phyloP scores from a whole-genome alignment of 2,329 filamentous ascomycete species.

The Colletotrichum incanum region DNA sequence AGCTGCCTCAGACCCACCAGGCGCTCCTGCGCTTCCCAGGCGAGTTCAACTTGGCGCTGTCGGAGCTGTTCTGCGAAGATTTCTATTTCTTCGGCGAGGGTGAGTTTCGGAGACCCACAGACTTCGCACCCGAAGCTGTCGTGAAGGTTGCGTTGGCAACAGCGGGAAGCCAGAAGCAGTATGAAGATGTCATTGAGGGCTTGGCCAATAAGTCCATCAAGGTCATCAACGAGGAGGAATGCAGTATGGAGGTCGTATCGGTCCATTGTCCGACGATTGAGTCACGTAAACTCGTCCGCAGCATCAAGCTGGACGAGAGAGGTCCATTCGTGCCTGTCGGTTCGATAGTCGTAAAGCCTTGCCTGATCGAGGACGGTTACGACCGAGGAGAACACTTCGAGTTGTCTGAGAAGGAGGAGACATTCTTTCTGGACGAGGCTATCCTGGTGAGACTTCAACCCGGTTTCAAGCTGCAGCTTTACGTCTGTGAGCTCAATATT shows the following conservation, averaged over 20 bases:
- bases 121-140: conserved; percentile 59
- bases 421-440: conserved; percentile 79
- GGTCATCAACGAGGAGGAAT: conserved; percentile 63
- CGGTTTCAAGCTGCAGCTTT: conserved; percentile 75
- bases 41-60: conserved; percentile 84
- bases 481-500: conserved; percentile 72
- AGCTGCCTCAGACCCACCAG: conserved; percentile 74
- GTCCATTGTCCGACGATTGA: conserved; percentile 64
- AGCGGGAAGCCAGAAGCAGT: conserved; percentile 45
- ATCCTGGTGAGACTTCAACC: conserved; percentile 67
- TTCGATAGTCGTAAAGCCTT: conserved; percentile 59
- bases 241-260: conserved; percentile 73
- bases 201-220: conserved; percentile 52
- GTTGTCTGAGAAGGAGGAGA: conserved; percentile 43
- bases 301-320: conserved; percentile 49
- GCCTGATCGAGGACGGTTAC: conserved; percentile 65
- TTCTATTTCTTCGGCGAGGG: conserved; percentile 43
- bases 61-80: conserved; percentile 72
- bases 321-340: conserved; percentile 61
- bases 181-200: not conserved
- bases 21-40: conserved; percentile 76
- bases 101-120: conserved; percentile 53
- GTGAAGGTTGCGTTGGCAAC: conserved; percentile 63
- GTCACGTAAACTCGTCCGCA: conserved; percentile 60
- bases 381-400: conserved; percentile 50